Base-by-base conservation (phyloP, 2,329 filamentous ascomycete species). In the Ascochyta koolunga region DNA sequence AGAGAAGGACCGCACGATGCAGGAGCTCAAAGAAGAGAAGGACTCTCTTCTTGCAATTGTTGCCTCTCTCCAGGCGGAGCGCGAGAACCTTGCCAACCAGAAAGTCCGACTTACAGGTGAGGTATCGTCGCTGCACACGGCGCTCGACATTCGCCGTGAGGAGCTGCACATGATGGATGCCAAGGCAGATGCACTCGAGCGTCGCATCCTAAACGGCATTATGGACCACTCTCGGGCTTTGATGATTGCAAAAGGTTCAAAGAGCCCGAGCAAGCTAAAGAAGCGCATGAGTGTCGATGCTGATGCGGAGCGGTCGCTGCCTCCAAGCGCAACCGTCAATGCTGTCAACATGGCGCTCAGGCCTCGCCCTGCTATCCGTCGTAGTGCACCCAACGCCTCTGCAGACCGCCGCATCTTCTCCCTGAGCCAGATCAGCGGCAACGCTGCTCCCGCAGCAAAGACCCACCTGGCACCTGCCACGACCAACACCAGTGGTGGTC, bases 161-260 rank as follows among this genome's bases (percentile, higher is more conserved):
- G 95, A 98, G 77, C 85, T 99, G 54, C 86, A 91, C 39, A 83
- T 89, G 22, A 97, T 99, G 90, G 93, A 98, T 72, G 80, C 84
- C 10, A 89, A 93, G 58, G 95, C 93, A 2, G 92, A 97, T 72
- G 85, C 86, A 3, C 82, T 99, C 21, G 95, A 99, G 77, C 89
- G 93, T 46, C 88, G 95, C 22, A 96, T 99, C 63, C 79, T 99
- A 27, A 93, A 98, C 62, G 93, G 93, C 22, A 91, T 98, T 59
- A 96, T 99, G 78, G 93, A 98, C 66, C 93, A 98, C 72, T 97
- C 93, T 18, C 89, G 93, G 6, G 87, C 93, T 22, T 82, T 97
- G n/a, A 84, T 98, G 53, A 89, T 95, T 79, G 81, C 86, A 62
- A 88, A 90, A 77, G 68, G 83, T 48, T 68, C 71, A 29, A 77